Conservation (phyloP, 31 red algal species). For the Asparagopsis taxiformis region DNA sequence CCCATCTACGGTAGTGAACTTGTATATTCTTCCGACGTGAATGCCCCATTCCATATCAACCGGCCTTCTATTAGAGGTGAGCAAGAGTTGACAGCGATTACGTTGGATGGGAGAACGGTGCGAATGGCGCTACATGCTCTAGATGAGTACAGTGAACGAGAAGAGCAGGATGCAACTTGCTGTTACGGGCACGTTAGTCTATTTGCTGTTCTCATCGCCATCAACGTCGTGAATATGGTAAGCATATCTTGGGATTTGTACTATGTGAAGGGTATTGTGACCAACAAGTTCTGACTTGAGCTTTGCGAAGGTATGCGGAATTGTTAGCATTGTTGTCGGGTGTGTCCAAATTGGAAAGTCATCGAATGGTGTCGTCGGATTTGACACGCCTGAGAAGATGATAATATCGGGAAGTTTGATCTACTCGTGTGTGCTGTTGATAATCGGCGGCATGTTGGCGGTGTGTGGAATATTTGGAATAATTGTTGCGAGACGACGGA, state of each 20-base stretch:
- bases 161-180: constrained; percentile 13
- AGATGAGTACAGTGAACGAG: constrained; percentile 1
- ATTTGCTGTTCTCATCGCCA: constrained; percentile 14
- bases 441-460: not conserved
- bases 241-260: no score
- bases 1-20: not conserved
- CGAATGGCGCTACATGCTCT: not conserved
- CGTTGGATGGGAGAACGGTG: constrained; percentile 1
- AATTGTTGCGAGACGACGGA: constrained; percentile 8
- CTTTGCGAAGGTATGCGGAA: not conserved
- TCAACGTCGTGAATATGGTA: constrained; percentile 39
- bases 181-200: constrained; percentile 31
- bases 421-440: not conserved
- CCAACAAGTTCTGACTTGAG: no score
- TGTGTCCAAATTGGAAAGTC: not conserved
- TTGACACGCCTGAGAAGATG: not conserved
- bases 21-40: no score
- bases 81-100: not conserved
- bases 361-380: not conserved
- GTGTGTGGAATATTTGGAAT: constrained; percentile 19
- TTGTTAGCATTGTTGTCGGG: not conserved
- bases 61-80: not conserved
- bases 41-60: not conserved
- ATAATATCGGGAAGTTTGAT: not conserved
- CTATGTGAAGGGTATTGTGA: no score